Conservation (phyloP, 2,329 filamentous ascomycete genomes). For the Chaetomium globosum region DNA sequence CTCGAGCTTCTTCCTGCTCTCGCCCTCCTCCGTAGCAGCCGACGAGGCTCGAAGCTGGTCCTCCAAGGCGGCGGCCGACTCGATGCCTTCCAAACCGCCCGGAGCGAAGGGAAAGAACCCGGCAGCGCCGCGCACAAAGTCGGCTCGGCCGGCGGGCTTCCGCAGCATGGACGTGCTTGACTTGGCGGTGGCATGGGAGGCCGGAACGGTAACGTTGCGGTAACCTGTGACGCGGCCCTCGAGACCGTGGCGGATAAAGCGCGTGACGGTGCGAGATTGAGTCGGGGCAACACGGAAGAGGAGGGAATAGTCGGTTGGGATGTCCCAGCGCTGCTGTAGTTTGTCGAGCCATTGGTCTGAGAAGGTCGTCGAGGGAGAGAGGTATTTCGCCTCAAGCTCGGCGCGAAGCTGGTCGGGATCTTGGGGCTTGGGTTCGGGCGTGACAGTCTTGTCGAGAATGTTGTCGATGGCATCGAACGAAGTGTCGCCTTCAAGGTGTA, state of each 20-base stretch:
- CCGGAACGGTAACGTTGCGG: slow-evolving; percentile 88
- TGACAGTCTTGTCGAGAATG: slow-evolving; percentile 54
- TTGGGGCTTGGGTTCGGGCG: slow-evolving; percentile 51
- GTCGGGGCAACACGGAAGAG: slow-evolving; percentile 87
- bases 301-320: slow-evolving; percentile 75
- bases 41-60: slow-evolving; percentile 63
- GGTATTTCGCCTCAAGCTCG: slow-evolving; percentile 73
- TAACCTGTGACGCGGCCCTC: slow-evolving; percentile 93
- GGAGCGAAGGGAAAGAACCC: slow-evolving; percentile 95
- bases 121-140: slow-evolving; percentile 89
- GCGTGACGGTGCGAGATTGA: slow-evolving; percentile 90
- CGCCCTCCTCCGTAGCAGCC: slow-evolving; percentile 47
- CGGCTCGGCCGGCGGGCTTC: slow-evolving; percentile 81
- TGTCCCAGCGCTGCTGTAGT: slow-evolving; percentile 87
- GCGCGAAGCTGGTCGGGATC: slow-evolving; percentile 66
- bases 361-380: slow-evolving; percentile 79
- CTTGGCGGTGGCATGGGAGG: slow-evolving; percentile 86
- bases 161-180: slow-evolving; percentile 88
- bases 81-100: slow-evolving; percentile 82
- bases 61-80: slow-evolving; percentile 81
- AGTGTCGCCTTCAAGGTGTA: slow-evolving; percentile 48
- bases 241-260: slow-evolving; percentile 87
- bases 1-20: slow-evolving; percentile 64
- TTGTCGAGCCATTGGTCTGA: slow-evolving; percentile 83
- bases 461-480: slow-evolving; percentile 55